Evolutionary conservation across 108 stramenopile species (phyloP).

Genomic region (Nitzschia sp.): DNA sequence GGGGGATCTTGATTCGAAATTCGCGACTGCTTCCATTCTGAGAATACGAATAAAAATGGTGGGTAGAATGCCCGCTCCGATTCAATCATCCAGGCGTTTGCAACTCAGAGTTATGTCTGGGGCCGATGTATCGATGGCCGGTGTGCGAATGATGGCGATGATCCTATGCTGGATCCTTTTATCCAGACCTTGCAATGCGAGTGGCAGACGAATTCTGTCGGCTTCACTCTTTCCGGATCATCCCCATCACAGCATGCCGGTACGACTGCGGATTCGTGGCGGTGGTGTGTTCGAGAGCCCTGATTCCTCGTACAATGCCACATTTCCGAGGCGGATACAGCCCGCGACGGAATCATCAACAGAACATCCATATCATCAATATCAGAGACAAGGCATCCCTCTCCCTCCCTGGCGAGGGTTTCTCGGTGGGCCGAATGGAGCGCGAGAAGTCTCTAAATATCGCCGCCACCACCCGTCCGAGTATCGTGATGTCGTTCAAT

Average conservation of each 20-base stretch:
- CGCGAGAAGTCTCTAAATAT: too few relatives aligned
- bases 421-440: too few relatives aligned
- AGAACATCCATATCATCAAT: too few relatives aligned
- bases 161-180: background rate
- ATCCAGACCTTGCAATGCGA: background rate
- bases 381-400: too few relatives aligned
- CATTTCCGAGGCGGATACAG: background rate
- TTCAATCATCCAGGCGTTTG: too few relatives aligned
- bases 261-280: background rate
- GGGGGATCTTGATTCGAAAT: too few relatives aligned
- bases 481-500: background rate
- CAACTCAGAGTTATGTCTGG: too few relatives aligned
- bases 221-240: background rate
- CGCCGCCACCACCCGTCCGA: background rate
- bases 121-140: too few relatives aligned
- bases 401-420: too few relatives aligned
- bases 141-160: background rate
- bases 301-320: background rate
- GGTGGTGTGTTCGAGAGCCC: background rate
- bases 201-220: background rate
- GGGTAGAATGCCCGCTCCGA: too few relatives aligned
- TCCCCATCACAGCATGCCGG: background rate
- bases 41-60: too few relatives aligned
- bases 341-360: background rate
- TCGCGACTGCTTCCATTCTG: too few relatives aligned